These are phyloP conservation scores for Coleophoma cylindrospora DNA, from an alignment of 2,329 filamentous ascomycete genomes.

Conservation along the genomic window DNA sequence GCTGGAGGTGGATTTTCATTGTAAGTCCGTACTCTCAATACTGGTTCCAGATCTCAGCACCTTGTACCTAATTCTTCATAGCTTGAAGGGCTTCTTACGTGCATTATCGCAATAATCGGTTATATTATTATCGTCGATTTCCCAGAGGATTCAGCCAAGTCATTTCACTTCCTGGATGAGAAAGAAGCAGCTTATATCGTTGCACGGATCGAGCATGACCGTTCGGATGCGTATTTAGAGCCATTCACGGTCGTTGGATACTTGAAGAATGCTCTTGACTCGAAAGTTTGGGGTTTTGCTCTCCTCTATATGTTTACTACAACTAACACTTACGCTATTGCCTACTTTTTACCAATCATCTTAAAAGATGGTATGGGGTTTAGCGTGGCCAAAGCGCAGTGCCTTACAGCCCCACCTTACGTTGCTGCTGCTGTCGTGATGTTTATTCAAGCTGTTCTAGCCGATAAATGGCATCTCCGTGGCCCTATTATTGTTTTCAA, in stretches of 20 bases:
- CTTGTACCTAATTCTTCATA: no score
- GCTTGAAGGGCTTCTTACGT: conserved; percentile 39
- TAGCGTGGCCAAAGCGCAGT: conserved; percentile 41
- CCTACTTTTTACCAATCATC: conserved; percentile 74
- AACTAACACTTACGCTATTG: conserved; percentile 68
- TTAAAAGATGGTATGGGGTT: conserved; percentile 50
- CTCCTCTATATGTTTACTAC: conserved; percentile 55
- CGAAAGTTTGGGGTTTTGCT: conserved; percentile 56
- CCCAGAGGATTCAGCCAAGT: conserved; percentile 45
- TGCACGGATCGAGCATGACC: conserved; percentile 47
- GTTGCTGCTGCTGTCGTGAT: conserved; percentile 37
- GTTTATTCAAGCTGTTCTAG: conserved; percentile 36
- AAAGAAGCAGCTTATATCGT: conserved; percentile 45
- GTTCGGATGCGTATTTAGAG: conserved; percentile 41
- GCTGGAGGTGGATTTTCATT: neutral
- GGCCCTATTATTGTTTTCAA: conserved; percentile 45
- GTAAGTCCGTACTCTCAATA: no score
- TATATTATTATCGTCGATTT: conserved; percentile 59
- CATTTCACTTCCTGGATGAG: conserved; percentile 39
- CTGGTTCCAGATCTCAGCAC: no score
- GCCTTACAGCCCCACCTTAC: conserved; percentile 46
- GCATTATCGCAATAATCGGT: conserved; percentile 38
- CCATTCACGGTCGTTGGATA: conserved; percentile 43
- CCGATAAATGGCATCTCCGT: conserved; percentile 45
- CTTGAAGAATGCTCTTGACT: conserved; percentile 40